A percentile compares a stretch with the other conserved stretches of the same genome.
Evolutionary conservation across 2,329 filamentous ascomycete species (phyloP).

Genomic region (Sporothrix humicola): DNA sequence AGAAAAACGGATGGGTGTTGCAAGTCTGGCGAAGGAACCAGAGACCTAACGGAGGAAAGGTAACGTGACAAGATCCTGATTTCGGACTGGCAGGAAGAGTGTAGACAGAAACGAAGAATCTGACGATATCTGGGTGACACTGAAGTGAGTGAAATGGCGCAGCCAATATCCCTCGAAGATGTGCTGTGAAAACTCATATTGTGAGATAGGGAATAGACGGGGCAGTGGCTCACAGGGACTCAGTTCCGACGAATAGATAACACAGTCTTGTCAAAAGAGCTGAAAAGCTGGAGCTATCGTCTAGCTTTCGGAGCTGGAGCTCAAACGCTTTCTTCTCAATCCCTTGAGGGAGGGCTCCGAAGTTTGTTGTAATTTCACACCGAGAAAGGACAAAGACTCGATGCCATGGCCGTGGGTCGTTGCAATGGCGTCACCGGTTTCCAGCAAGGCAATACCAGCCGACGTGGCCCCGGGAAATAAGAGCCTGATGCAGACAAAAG

Average conservation of each 20-base stretch:
- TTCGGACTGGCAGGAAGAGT: background rate
- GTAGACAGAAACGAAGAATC: background rate
- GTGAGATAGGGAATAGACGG: background rate
- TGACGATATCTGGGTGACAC: background rate
- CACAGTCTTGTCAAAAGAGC: background rate
- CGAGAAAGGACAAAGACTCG: background rate
- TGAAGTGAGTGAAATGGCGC: background rate
- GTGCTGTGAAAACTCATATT: background rate
- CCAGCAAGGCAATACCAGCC: background rate
- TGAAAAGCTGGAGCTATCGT: background rate
- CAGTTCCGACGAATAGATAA: background rate
- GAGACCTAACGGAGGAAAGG: background rate
- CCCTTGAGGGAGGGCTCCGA: background rate
- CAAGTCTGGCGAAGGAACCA: background rate
- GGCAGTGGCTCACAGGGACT: background rate
- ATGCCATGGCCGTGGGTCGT: background rate
- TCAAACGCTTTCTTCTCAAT: background rate
- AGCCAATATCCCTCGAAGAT: background rate
- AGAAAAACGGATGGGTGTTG: background rate
- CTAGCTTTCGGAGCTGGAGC: background rate
- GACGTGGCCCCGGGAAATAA: too few relatives aligned
- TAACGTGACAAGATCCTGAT: constrained; percentile 7
- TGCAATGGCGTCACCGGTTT: constrained; percentile 1
- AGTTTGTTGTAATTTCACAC: too few relatives aligned
- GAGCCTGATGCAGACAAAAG: too few relatives aligned